A percentile compares a stretch with the other conserved stretches of the same genome.
These are phyloP conservation scores for Epichloe brachyelytri DNA, from an alignment of 2,329 filamentous ascomycete species.

Conservation along the genomic window DNA sequence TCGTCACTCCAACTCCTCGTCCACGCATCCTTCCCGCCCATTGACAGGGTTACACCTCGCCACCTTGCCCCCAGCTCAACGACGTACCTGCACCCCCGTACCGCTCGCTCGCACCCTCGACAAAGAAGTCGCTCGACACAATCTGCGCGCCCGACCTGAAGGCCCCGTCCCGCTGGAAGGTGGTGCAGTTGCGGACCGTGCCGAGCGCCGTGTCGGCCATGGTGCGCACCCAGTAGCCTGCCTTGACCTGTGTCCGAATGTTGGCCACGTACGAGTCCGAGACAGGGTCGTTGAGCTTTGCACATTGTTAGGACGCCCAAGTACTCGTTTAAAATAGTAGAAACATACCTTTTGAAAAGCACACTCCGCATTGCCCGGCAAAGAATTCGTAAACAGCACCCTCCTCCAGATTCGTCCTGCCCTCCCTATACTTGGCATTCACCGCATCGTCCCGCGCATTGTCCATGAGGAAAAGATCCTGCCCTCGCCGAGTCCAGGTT, in stretches of 20 bases:
- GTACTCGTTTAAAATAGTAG: no score
- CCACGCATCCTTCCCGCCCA: conserved; percentile 9
- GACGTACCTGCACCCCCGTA: conserved; percentile 31
- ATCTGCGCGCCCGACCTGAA: conserved; percentile 35
- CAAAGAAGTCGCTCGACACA: conserved; percentile 35
- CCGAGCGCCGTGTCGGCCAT: conserved; percentile 31
- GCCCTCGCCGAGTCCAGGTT: conserved; percentile 29
- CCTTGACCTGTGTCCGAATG: conserved; percentile 30
- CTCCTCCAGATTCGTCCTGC: conserved; percentile 24
- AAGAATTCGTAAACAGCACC: conserved; percentile 34
- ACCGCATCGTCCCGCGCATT: conserved; percentile 28
- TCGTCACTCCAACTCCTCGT: conserved; percentile 5
- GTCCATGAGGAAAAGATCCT: conserved; percentile 38
- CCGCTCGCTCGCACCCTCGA: conserved; percentile 30
- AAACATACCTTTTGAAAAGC: conserved; percentile 30
- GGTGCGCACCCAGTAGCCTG: conserved; percentile 36
- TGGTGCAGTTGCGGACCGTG: conserved; percentile 27
- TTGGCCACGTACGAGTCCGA: conserved; percentile 20
- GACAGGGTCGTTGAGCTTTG: conserved; percentile 30
- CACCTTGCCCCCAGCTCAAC: conserved; percentile 12
- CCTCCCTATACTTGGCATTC: conserved; percentile 25
- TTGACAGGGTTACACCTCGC: conserved; percentile 22
- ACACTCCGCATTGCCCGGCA: conserved; percentile 30
- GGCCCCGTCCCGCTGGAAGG: conserved; percentile 16
- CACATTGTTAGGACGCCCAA: neutral